phyloP scores from a whole-genome alignment of 306 rosid genomes.

The Acacia confusa region DNA sequence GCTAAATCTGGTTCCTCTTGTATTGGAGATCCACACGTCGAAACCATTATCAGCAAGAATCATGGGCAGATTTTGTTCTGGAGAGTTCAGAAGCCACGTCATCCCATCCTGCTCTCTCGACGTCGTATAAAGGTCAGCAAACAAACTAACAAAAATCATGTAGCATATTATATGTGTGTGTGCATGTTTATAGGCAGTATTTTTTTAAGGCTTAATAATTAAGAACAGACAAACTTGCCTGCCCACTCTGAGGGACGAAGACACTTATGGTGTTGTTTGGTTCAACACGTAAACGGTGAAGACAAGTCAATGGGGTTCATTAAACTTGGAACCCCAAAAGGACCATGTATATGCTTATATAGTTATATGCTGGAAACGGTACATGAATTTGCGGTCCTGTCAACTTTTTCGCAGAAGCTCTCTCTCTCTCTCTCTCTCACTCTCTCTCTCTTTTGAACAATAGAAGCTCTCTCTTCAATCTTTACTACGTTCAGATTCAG shows the following conservation, averaged over 20 bases:
- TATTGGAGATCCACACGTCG: constrained; percentile 88
- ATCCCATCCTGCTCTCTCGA: constrained; percentile 64
- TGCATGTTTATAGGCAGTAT: not conserved
- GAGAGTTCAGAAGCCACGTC: constrained; percentile 72
- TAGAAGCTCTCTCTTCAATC: not conserved
- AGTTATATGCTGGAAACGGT: constrained; percentile 4
- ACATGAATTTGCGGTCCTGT: constrained; percentile 28
- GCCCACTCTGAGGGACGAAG: not conserved
- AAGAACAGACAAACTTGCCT: constrained; percentile 25
- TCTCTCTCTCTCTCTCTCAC: too few species aligned
- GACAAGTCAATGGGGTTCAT: not conserved
- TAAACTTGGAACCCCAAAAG: not conserved
- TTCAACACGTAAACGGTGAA: constrained; percentile 12
- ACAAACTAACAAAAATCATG: not conserved
- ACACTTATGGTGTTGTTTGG: not conserved
- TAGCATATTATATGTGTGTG: not conserved
- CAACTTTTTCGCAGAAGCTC: not conserved
- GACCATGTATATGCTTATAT: not conserved
- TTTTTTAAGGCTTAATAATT: not conserved
- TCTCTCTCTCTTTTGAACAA: not conserved
- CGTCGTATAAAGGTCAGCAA: not conserved
- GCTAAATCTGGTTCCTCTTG: constrained; percentile 86
- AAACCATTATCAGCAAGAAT: constrained; percentile 77
- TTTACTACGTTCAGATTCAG: not conserved
- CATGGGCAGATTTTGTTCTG: constrained; percentile 74